Percentiles rank a stretch among this genome's conserved stretches.
phyloP scores from a whole-genome alignment of 1,284 basidiomycete genomes.

The Cystobasidiaceae sp. region DNA sequence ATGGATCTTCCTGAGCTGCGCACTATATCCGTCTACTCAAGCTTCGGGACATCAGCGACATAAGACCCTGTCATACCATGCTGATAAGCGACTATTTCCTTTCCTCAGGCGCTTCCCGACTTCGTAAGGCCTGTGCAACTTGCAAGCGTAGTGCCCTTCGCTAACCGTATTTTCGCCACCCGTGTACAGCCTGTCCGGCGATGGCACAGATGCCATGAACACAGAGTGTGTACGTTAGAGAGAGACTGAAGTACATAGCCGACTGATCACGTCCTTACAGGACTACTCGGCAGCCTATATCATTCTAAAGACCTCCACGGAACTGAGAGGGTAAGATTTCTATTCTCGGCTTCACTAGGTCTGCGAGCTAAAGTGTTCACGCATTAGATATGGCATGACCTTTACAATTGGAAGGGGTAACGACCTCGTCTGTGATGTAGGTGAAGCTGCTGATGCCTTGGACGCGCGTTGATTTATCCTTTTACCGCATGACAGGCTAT shows the following conservation, averaged over 20 bases:
- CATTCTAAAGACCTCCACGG: slow-evolving; percentile 9
- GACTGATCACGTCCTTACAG: neutral
- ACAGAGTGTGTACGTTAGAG: slow-evolving; percentile 20
- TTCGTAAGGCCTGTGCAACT: neutral
- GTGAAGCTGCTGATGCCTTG: no score
- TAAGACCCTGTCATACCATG: no score
- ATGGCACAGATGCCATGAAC: slow-evolving; percentile 31
- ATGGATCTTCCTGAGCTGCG: neutral
- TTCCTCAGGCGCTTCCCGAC: slow-evolving; percentile 22
- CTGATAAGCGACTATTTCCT: neutral
- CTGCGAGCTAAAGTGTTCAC: neutral
- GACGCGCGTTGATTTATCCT: no score
- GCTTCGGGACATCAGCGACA: no score
- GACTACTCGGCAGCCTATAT: slow-evolving; percentile 30
- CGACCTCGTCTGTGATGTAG: slow-evolving; percentile 62
- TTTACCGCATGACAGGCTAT: slow-evolving; percentile 55
- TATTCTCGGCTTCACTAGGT: neutral
- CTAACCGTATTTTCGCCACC: no score
- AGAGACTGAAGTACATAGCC: neutral
- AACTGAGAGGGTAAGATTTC: slow-evolving; percentile 10
- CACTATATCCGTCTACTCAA: no score
- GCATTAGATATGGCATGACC: slow-evolving; percentile 78
- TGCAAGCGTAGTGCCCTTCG: neutral
- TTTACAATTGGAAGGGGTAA: slow-evolving; percentile 94
- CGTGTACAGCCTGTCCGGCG: slow-evolving; percentile 16